Evolutionary conservation across 2,329 filamentous ascomycete species (phyloP).

Genomic region (Ceratocystis eucalypticola): DNA sequence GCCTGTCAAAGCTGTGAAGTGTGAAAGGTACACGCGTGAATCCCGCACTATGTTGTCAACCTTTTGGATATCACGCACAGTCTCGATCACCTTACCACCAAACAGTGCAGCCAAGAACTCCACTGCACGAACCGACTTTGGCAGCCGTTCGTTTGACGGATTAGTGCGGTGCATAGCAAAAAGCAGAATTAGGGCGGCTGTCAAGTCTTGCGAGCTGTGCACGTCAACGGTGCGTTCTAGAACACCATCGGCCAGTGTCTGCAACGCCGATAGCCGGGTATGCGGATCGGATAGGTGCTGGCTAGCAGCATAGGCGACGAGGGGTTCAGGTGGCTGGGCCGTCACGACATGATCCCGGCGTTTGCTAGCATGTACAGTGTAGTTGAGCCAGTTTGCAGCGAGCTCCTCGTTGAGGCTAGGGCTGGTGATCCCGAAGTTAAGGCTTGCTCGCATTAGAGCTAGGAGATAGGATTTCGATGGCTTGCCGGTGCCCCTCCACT

Average conservation of each 20-base stretch:
- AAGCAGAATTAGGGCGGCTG: slow-evolving; percentile 11
- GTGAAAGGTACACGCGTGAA: slow-evolving; percentile 15
- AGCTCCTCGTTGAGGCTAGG: slow-evolving; percentile 12
- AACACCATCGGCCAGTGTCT: slow-evolving; percentile 10
- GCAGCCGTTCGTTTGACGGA: slow-evolving; percentile 2
- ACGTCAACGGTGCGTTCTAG: slow-evolving; percentile 6
- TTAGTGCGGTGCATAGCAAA: slow-evolving; percentile 12
- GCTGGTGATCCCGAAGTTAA: slow-evolving; percentile 10
- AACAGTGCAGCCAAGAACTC: slow-evolving; percentile 9
- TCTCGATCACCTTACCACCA: neutral
- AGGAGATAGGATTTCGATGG: slow-evolving; percentile 10
- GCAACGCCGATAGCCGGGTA: slow-evolving; percentile 8
- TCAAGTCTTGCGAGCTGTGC: slow-evolving; percentile 10
- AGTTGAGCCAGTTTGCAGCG: slow-evolving; percentile 15
- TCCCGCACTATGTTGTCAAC: neutral
- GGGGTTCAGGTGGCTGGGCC: slow-evolving; percentile 14
- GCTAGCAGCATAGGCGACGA: slow-evolving; percentile 12
- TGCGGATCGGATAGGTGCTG: slow-evolving; percentile 13
- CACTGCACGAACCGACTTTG: neutral
- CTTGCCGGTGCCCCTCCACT: slow-evolving; percentile 4
- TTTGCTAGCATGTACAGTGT: slow-evolving; percentile 9
- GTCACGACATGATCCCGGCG: slow-evolving; percentile 15
- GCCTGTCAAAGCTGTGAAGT: slow-evolving; percentile 7
- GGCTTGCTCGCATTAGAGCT: slow-evolving; percentile 8
- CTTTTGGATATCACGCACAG: neutral